A percentile compares a stretch with the other conserved stretches of the same genome.
These are phyloP conservation scores for Penicillium italicum DNA, from an alignment of 2,329 filamentous ascomycete species.

Conservation along the genomic window DNA sequence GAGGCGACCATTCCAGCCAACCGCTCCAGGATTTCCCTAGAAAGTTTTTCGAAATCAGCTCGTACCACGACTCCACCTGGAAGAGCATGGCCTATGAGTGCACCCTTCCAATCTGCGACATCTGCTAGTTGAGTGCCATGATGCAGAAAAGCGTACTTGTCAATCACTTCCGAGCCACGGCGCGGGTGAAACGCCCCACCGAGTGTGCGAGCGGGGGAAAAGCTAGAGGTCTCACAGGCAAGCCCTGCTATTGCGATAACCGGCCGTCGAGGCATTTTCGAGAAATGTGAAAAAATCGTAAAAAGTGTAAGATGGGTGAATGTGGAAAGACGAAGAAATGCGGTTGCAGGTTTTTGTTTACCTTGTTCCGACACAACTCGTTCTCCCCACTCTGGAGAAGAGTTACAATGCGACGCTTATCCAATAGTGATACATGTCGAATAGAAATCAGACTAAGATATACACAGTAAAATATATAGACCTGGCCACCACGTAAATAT, in stretches of 20 bases:
- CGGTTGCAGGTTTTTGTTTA: not conserved
- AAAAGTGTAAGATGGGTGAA: too few relatives aligned
- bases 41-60: conserved; percentile 47
- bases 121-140: conserved; percentile 41
- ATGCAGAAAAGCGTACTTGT: conserved; percentile 48
- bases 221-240: conserved; percentile 54
- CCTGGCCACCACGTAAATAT: not conserved
- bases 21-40: conserved; percentile 41
- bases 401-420: too few relatives aligned
- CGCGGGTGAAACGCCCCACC: conserved; percentile 51
- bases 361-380: not conserved
- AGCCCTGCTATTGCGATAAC: conserved; percentile 52
- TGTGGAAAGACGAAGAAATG: conserved; percentile 17
- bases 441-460: too few relatives aligned
- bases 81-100: conserved; percentile 51
- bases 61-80: conserved; percentile 50
- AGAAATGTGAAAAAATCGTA: not conserved
- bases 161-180: conserved; percentile 44
- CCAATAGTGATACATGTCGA: not conserved
- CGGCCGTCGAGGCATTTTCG: conserved; percentile 38
- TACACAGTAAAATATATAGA: not conserved
- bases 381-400: not conserved
- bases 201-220: conserved; percentile 50
- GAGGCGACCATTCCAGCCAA: conserved; percentile 37
- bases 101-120: conserved; percentile 49